These are phyloP conservation scores for Apiotrichum veenhuisii DNA, from an alignment of 1,284 basidiomycete species.

Conservation along the genomic window DNA sequence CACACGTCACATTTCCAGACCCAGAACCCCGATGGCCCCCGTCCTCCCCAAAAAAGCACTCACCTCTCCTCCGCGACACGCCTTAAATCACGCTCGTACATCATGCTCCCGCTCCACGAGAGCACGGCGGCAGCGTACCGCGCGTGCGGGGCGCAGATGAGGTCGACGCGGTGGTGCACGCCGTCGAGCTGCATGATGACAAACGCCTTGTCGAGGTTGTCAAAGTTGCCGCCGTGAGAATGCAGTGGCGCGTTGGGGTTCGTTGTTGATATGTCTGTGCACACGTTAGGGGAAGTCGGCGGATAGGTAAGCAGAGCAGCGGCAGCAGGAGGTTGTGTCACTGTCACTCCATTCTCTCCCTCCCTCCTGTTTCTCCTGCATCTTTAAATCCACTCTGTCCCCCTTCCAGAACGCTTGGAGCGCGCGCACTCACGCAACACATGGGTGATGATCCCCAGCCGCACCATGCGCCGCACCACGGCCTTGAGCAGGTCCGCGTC, in stretches of 20 bases:
- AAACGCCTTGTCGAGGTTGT: conserved; percentile 50
- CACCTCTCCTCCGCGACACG: conserved; percentile 37
- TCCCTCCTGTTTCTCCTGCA: too few relatives aligned
- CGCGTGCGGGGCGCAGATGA: conserved; percentile 42
- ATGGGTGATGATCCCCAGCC: conserved; percentile 44
- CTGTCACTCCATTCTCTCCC: too few relatives aligned
- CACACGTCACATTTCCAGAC: too few relatives aligned
- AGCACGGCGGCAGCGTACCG: conserved; percentile 46
- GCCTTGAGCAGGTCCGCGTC: conserved; percentile 35
- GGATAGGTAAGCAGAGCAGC: too few relatives aligned
- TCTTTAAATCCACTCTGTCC: too few relatives aligned
- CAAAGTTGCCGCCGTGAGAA: conserved; percentile 40
- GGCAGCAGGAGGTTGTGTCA: too few relatives aligned
- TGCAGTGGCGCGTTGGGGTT: conserved; percentile 27
- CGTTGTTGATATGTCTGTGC: conserved; percentile 36
- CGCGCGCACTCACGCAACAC: conserved; percentile 45
- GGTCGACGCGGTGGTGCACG: conserved; percentile 44
- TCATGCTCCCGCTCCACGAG: conserved; percentile 50
- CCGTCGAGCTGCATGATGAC: conserved; percentile 31
- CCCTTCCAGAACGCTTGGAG: too few relatives aligned
- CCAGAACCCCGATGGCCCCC: background rate
- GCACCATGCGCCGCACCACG: conserved; percentile 32
- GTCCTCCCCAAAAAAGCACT: conserved; percentile 5
- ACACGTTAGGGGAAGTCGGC: too few relatives aligned
- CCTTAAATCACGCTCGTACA: conserved; percentile 50